Evolutionary conservation across 75 land plant species (phyloP), one percentile per base, ranked within the genome.

Genomic region (Picea sitchensis): DNA sequence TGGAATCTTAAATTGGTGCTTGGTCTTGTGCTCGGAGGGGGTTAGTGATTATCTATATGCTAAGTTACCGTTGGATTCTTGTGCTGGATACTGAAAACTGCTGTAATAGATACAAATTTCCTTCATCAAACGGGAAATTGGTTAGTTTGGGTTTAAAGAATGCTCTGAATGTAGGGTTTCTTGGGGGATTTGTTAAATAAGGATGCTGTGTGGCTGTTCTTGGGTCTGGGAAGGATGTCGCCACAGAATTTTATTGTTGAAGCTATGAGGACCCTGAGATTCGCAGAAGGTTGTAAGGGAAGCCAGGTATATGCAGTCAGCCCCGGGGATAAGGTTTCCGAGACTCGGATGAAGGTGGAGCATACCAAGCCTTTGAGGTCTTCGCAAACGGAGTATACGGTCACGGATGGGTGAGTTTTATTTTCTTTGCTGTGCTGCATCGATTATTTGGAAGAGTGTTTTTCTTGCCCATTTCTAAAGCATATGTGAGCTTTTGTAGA

Each of bases 281-380:
- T 91, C 12, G 82, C 91, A 47, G 96, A 94, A 63, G 89, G 92
- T 18, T 90, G 92, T 71, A 88, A 89, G 61, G 91, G 92, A 77
- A 87, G 85, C 75, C 96, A 94, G 67, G 88, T 94, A 32, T 86
- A 90, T 76, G 94, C 92, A 3, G 7, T 92, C 31, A 84, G 83
- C 72, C 88, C 88, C 0, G 77, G 72, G 7, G 96, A 91, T 1
- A 68, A 75, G 59, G 26, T 26, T 63, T 73, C 82, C 51, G 74
- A 77, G 23, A 67, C 58, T 2, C 73, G 60, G 23, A 61, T 38
- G 65, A 78, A 75, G 61, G 61, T 64, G n/a, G 84, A 82, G 4
- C 11, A 58, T 14, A 5, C 76, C 32, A 77, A 77, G 79, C 44
- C 38, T 60, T 77, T 36, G 17, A 62, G 64, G 47, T 30, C 18